Evolutionary conservation across 192 early-diverging fungal genomes (phyloP).

Genomic region (Pilobolus umbonatus): DNA sequence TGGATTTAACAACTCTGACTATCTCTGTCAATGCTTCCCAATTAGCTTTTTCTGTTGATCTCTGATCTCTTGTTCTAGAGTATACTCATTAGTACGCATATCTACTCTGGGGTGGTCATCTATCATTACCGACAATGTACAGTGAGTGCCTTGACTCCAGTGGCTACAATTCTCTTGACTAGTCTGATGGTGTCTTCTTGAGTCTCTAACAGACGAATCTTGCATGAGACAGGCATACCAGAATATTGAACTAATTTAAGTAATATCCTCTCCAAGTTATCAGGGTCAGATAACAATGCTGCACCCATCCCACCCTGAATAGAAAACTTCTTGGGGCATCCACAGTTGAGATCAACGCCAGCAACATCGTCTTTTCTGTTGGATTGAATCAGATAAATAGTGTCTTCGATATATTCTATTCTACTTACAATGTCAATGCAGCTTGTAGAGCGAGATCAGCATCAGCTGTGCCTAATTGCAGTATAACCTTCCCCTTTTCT

Average conservation of each 20-base stretch:
- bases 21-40: constrained; percentile 81
- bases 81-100: background rate
- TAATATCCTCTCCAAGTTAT: constrained; percentile 68
- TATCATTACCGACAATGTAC: constrained; percentile 76
- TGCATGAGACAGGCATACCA: constrained; percentile 82
- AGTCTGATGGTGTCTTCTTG: constrained; percentile 77
- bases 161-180: constrained; percentile 75
- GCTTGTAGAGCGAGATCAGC: constrained; percentile 84
- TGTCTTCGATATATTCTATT: too few relatives aligned
- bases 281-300: constrained; percentile 80
- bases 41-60: constrained; percentile 73
- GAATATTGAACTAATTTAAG: constrained; percentile 64
- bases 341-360: constrained; percentile 96
- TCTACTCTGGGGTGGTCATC: background rate
- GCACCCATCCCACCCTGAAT: constrained; percentile 92
- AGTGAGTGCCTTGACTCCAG: constrained; percentile 81
- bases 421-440: constrained; percentile 68
- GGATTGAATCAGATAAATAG: background rate
- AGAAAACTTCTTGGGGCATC: constrained; percentile 96
- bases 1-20: constrained; percentile 57
- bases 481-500: constrained; percentile 76
- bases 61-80: constrained; percentile 59
- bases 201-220: constrained; percentile 73
- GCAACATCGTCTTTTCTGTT: constrained; percentile 74
- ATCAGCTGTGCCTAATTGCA: constrained; percentile 90